These are phyloP conservation scores for Tephrocybe sp. DNA, from an alignment of 768 basidiomycete species.

Conservation along the genomic window DNA sequence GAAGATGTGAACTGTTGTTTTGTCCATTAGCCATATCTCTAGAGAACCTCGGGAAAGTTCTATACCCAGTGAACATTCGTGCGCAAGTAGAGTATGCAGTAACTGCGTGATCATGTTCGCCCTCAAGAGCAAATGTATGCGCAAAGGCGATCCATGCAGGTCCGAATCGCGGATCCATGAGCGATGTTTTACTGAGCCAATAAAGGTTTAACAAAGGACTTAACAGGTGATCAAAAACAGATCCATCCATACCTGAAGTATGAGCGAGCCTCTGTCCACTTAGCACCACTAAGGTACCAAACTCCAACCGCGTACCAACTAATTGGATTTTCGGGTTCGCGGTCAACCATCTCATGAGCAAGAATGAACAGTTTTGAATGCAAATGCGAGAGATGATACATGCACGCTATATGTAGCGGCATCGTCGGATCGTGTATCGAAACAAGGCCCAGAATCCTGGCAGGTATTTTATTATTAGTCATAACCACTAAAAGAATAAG, in stretches of 20 bases:
- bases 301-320: constrained; percentile 99
- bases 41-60: constrained; percentile 19
- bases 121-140: constrained; percentile 95
- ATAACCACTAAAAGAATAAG: background rate
- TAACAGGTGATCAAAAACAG: background rate
- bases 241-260: constrained; percentile 75
- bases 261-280: constrained; percentile 89
- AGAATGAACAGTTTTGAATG: constrained; percentile 94
- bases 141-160: constrained; percentile 98
- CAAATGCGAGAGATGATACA: constrained; percentile 91
- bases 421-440: constrained; percentile 86
- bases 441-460: constrained; percentile 82
- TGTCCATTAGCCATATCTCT: background rate
- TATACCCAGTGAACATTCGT: constrained; percentile 90
- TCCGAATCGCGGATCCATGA: constrained; percentile 95
- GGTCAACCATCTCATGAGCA: constrained; percentile 94
- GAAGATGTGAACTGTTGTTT: constrained; percentile 81
- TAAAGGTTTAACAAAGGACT: background rate
- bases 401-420: constrained; percentile 95
- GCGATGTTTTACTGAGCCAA: constrained; percentile 76
- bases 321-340: constrained; percentile 87
- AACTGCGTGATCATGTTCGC: constrained; percentile 97
- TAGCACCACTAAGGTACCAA: constrained; percentile 86
- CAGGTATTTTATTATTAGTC: background rate
- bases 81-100: constrained; percentile 98